Base-by-base conservation (phyloP, 1,284 basidiomycete genomes). In the Cutaneotrichosporon daszewskae region DNA sequence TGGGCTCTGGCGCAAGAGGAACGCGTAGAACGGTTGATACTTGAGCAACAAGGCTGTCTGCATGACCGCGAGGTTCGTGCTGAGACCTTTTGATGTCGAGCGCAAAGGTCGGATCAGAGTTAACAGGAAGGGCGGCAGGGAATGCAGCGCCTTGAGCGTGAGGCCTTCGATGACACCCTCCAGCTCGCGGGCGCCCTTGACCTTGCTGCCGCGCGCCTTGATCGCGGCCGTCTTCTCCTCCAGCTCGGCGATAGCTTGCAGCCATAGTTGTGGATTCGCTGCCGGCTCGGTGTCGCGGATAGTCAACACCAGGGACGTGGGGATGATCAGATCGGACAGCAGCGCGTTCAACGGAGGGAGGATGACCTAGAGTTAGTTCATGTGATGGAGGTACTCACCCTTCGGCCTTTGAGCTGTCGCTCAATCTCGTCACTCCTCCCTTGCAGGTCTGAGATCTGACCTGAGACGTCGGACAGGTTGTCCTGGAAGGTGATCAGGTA, bases 401-500 rank as follows among this genome's bases (percentile, higher is more conserved):
- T 78, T 44, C 91, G 78, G 36, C 83, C 85, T 66, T 84, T 86
- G 40, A 97, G 76, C 47, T 85, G 79, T 48, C 79, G 80, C 54
- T 96, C 92, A 37, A 98, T 94, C 36, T 85, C 83, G 53, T 87
- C 85, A 61, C 87, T 92, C 28, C 88, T 79, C 49, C 81, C 78
- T 65, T 98, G 94, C 19, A 99, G 77, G 54, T 94, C 86, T 0
- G 87, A 84, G 63, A 99, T 95, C 64, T 98, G 92, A 0, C 88
- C 86, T 3, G 94, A 96, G 5, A 97, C 91, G 2, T 84, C 82
- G 4, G 86, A 85, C 5, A 99, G 77, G 69, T 99, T 92, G 55
- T 79, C 84, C 69, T 96, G 91, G 60, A 98, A 99, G 0, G 88
- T 94, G 2, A 89, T 89, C 10, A 97, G 77, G 67, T 97, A 97